phyloP scores from a whole-genome alignment of 78 protist species.

The Dictyostelium discoideum region DNA sequence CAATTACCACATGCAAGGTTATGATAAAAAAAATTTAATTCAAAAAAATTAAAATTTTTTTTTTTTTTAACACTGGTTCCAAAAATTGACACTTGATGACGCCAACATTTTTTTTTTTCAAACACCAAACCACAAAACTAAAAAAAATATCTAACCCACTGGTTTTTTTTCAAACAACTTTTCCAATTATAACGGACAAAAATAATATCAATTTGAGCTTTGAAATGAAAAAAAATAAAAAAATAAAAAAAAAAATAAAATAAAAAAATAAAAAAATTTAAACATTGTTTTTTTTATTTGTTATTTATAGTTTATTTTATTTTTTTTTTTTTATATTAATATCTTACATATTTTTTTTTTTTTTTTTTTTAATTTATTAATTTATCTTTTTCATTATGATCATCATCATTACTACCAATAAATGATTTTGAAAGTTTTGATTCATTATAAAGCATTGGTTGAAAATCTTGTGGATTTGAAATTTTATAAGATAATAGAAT shows the following conservation, averaged over 20 bases:
- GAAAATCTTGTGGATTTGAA: not conserved
- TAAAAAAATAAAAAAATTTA: too few relatives aligned
- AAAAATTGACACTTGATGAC: not conserved
- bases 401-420: not conserved
- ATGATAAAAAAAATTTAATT: not conserved
- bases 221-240: too few relatives aligned
- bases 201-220: too few relatives aligned
- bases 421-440: not conserved
- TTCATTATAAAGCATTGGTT: not conserved
- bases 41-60: too few relatives aligned
- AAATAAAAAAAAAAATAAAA: too few relatives aligned
- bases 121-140: too few relatives aligned
- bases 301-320: too few relatives aligned
- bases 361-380: not conserved
- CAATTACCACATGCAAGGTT: not conserved
- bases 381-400: not conserved
- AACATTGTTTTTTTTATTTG: too few relatives aligned
- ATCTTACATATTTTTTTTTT: not conserved
- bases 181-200: not conserved
- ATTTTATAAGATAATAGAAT: not conserved
- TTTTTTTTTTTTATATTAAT: not conserved
- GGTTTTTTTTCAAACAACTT: not conserved
- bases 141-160: too few relatives aligned
- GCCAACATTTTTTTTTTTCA: not conserved
- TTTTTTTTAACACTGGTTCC: not conserved